These are phyloP conservation scores for Solanum sparsipilum DNA, from an alignment of 257 asterid genomes.

Conservation along the genomic window DNA sequence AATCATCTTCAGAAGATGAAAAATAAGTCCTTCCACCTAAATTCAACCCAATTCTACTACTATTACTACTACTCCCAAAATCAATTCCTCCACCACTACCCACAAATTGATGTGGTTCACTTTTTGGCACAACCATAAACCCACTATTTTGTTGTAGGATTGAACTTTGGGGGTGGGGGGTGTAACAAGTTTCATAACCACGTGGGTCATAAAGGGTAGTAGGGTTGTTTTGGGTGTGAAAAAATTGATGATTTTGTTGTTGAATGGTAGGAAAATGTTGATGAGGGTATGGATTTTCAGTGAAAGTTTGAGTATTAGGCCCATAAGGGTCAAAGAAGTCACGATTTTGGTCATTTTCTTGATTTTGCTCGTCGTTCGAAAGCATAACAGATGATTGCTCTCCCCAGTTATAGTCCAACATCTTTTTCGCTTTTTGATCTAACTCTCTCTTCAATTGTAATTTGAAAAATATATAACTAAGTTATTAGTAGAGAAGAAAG, in stretches of 20 bases:
- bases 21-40: constrained; percentile 91
- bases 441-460: background rate
- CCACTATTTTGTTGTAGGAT: constrained; percentile 46
- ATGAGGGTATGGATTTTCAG: constrained; percentile 24
- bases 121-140: constrained; percentile 65
- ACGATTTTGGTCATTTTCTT: constrained; percentile 40
- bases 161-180: constrained; percentile 12
- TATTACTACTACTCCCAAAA: background rate
- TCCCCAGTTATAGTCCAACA: constrained; percentile 97
- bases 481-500: background rate
- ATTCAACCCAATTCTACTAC: constrained; percentile 60
- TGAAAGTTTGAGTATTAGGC: constrained; percentile 25
- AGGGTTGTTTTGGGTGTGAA: constrained; percentile 15
- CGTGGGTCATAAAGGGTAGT: constrained; percentile 44
- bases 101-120: constrained; percentile 41
- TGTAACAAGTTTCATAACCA: constrained; percentile 24
- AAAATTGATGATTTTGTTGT: constrained; percentile 24
- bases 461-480: background rate
- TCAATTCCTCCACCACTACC: constrained; percentile 29
- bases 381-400: constrained; percentile 66
- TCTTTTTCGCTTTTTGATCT: background rate
- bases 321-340: constrained; percentile 43
- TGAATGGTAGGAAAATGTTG: constrained; percentile 23
- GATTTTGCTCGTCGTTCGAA: constrained; percentile 41
- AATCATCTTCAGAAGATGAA: constrained; percentile 86